Base-by-base conservation (phyloP, 2,329 filamentous ascomycete genomes). In the Leptographium wingfieldii region DNA sequence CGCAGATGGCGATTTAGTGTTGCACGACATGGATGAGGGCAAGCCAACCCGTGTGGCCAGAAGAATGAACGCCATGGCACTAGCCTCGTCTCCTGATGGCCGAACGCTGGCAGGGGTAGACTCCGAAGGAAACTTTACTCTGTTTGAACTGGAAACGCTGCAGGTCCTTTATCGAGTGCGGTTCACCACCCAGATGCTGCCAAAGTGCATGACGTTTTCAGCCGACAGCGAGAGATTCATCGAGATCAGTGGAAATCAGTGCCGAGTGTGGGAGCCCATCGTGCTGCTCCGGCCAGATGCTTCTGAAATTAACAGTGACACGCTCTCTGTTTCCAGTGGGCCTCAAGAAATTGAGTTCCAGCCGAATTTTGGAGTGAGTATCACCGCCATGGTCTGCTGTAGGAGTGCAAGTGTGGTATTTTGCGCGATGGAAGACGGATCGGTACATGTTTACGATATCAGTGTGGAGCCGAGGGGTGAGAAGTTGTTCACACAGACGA, bases 261-360 rank as follows among this genome's bases (percentile, higher is more conserved):
- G 66, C 29, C 59, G 65, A 5, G 58, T 69, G 3, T 69, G 68
- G 67, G 63, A 66, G 10, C 67, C 67, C 0, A 55, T 65, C 1
- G 64, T 66, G 14, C 64, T 69, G 1, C 61, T 66, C 6, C 57
- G 65, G 3, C 58, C 61, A 1, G 64, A 66, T 10, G 16, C 5
- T 43, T 43, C 16, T 3, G 40, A 43, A 6, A 4, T 19, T 14
- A n/a, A n/a, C 14, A 43, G 40, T 19, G 14, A 43, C 16, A 43
- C 14, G 11, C 40, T 43, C 14, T 19, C 14, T 16, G 16, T 43
- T 14, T 43, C 40, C 14, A n/a, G 3, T 19, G 16, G 2, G 40
- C 12, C 40, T n/a, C 14, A 16, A 19, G 40, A 43, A 16, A n/a
- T 19, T 16, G 16, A 43, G 12, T 19, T 16, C 12, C 16, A 43